A percentile compares a stretch with the other conserved stretches of the same genome.
These are phyloP conservation scores for Gymnopilus dilepis DNA, from an alignment of 768 basidiomycete genomes.

Conservation along the genomic window DNA sequence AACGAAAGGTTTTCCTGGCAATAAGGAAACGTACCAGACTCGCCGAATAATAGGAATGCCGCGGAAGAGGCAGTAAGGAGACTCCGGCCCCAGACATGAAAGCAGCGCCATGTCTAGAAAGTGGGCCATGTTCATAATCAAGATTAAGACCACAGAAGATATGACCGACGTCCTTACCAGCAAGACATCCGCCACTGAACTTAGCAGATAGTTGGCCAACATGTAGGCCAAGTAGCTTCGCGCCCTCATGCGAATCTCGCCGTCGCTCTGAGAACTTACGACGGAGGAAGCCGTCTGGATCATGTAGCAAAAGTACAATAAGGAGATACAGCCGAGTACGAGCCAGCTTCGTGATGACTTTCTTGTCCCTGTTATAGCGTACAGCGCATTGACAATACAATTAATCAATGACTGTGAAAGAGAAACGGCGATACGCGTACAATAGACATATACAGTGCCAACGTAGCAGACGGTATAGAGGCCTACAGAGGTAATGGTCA, in stretches of 20 bases:
- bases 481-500: no score
- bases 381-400: no score
- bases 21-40: neutral
- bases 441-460: no score
- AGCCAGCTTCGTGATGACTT: neutral
- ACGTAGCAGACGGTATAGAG: no score
- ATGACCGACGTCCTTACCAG: neutral
- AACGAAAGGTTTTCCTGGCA: neutral
- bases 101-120: neutral
- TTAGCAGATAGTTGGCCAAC: neutral
- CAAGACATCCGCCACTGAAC: neutral
- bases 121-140: no score
- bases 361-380: neutral
- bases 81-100: neutral
- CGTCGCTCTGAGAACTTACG: neutral
- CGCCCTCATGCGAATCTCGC: no score
- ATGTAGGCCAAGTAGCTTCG: neutral
- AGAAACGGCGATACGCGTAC: no score
- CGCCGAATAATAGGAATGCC: neutral
- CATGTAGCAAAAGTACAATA: neutral
- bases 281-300: neutral
- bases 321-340: neutral
- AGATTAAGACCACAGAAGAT: neutral
- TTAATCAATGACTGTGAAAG: no score
- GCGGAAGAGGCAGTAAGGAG: neutral